Base-by-base conservation (phyloP, 129 eudicot genomes). In the Oenanthe sinensis region DNA sequence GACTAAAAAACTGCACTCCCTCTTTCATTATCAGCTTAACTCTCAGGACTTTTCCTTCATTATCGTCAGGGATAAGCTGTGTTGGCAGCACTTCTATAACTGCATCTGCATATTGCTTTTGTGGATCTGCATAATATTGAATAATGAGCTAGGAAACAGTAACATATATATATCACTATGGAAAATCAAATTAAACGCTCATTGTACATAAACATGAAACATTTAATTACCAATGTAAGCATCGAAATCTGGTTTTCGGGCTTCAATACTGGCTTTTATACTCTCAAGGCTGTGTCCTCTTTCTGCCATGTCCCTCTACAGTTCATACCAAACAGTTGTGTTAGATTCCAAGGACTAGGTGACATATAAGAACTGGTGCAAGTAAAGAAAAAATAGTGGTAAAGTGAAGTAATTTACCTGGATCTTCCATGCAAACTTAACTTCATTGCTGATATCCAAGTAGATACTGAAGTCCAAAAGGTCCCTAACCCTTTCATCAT, bases 261-360 rank as follows among this genome's bases (percentile, higher is more conserved):
- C 97, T 86, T 96, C 99, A 75, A 96, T 96, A 80, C 97, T 96
- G 74, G 99, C 99, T 80, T 96, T 92, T 81, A 96, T 96, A 84
- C 99, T 96, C 76, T 96, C 97, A 48, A 96, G 97, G 81, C 97
- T 96, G 93, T 96, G 99, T 68, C 99, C 99, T 88, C 99, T 87
- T 82, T 96, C 99, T 81, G 97, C 97, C 99, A 92, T 96, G 86
- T 96, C 99, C 77, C 99, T 90, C 99, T 96, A 89, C 87, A 83
- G 45, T 79, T 78, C 42, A 77, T 30, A 24, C 67, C 36, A 44
- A 78, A 55, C 75, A 74, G 39, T 22, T 15, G 0, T 26, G 8
- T 44, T 24, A n/a, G 33, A 43, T 37, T 19, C 28, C 30, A 71
- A 40, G 47, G 40, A 71, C 15, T 12, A 55, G 75, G 48, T 40